Conservation (phyloP, 331 rosid genomes). For the Phaseolus coccineus region DNA sequence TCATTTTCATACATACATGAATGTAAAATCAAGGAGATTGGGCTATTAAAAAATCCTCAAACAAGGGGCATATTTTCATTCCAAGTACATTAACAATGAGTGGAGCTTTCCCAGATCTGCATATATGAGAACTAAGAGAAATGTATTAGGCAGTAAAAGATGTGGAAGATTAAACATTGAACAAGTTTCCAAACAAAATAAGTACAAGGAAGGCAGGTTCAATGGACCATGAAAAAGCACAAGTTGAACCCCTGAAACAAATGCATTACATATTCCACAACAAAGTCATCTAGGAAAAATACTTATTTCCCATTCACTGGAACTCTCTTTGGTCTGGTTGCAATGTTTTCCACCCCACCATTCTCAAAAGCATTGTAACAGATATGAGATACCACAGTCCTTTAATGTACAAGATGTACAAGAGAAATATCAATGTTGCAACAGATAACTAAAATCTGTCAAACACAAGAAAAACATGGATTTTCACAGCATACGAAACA, state of each 20-base stretch:
- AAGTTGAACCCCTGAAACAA: constrained; percentile 13
- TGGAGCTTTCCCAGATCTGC: constrained; percentile 7
- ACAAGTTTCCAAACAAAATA: not conserved
- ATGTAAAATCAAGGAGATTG: constrained; percentile 18
- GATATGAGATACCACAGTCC: not conserved
- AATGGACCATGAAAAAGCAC: not conserved
- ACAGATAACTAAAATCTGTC: not conserved
- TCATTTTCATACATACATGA: not conserved
- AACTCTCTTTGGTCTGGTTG: not conserved
- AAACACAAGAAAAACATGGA: not conserved
- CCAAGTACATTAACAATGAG: not conserved
- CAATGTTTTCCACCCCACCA: not conserved
- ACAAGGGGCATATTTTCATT: constrained; percentile 16
- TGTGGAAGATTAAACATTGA: not conserved
- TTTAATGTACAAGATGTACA: not conserved
- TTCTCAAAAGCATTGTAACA: not conserved
- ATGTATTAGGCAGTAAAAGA: not conserved
- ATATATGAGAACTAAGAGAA: not conserved
- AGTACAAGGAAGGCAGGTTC: not conserved
- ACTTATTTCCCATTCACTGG: not conserved
- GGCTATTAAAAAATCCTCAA: not conserved
- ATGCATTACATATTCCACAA: not conserved
- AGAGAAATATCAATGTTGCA: not conserved
- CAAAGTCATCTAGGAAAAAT: not conserved
- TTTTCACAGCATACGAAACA: constrained; percentile 15